Evolutionary conservation across 768 basidiomycete species (phyloP), one percentile per base, ranked within the genome.

Genomic region (Amylocystis lapponica): DNA sequence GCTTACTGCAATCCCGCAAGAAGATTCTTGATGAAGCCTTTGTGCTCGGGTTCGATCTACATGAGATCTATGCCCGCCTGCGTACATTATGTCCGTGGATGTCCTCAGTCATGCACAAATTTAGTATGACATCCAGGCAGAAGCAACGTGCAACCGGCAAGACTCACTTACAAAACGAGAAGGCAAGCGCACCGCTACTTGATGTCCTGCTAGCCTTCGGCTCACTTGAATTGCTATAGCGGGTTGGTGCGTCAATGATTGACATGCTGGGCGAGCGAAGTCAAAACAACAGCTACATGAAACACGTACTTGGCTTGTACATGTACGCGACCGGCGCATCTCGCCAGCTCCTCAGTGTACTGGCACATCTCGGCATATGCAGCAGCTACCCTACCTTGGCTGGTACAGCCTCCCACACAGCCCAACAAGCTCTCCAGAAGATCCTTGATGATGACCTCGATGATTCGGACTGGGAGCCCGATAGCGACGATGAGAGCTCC

Each of bases 261-360:
- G 21, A 41, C 0, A 50, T 50, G 12, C 56, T 64, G 3, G 50
- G 56, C 1, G 59, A 61, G 43, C 60, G 52, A 21, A 67, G 64
- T 39, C 57, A 61, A 19, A 41, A 35, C 7, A 67, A 67, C 37
- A 67, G 61, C 47, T 47, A 46, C 11, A 10, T n/a, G n/a, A n/a
- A n/a, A n/a, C n/a, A n/a, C n/a, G n/a, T n/a, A n/a, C 34, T 64
- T 23, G 51, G 50, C 0, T 35, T 66, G 1, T 68, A 62, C 39
- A 41, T 65, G 0, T 65, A 63, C 46, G 61, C 62, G 1, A 47
- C 50, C 66, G 66, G 34, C 44, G 50, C 0, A 57, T 66, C 13
- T 23, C 52, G 62, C 0, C 67, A 68, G 37, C 43, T 54, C 0
- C 60, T 67, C 6, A 31, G 50, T 3, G 54, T 66, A 5, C 32